A percentile compares a stretch with the other conserved stretches of the same genome.
Conservation (phyloP, 2,329 filamentous ascomycete species). For the Hymenoscyphus infarciens region DNA sequence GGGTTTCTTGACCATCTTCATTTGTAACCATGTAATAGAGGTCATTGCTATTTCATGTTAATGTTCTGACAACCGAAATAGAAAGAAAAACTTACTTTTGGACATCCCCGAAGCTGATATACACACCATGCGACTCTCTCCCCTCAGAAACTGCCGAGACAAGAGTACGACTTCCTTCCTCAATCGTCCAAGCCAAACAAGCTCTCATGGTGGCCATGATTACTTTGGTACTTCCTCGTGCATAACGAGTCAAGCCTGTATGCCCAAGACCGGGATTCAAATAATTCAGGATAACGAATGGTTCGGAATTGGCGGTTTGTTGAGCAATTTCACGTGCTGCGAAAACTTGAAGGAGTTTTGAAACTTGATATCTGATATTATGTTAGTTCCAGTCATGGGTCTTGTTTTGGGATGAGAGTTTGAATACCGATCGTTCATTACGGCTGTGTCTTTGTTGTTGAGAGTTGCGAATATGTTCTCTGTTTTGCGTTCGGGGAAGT, state of each 20-base stretch:
- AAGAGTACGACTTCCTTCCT: constrained; percentile 35
- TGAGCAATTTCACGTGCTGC: too few species aligned
- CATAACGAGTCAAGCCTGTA: constrained; percentile 29
- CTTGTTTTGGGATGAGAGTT: constrained; percentile 27
- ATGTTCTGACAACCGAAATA: background rate
- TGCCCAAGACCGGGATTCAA: constrained; percentile 19
- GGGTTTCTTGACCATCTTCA: constrained; percentile 15
- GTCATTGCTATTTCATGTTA: background rate
- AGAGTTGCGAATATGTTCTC: constrained; percentile 24
- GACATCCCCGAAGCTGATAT: constrained; percentile 20
- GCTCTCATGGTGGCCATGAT: constrained; percentile 6
- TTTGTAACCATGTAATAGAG: constrained; percentile 13
- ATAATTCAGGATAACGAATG: too few species aligned
- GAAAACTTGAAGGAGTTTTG: too few species aligned
- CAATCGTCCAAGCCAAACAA: constrained; percentile 29
- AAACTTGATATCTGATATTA: too few species aligned
- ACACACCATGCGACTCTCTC: constrained; percentile 31
- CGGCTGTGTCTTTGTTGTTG: constrained; percentile 22
- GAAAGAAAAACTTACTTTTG: constrained; percentile 13
- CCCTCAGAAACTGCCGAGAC: constrained; percentile 32
- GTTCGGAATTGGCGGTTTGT: too few species aligned
- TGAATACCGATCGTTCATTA: constrained; percentile 23
- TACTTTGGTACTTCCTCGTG: constrained; percentile 3
- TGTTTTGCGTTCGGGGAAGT: constrained; percentile 14
- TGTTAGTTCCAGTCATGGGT: too few species aligned